Base-by-base conservation (phyloP, 345 rosid genomes). In the Microthlaspi erraticum region DNA sequence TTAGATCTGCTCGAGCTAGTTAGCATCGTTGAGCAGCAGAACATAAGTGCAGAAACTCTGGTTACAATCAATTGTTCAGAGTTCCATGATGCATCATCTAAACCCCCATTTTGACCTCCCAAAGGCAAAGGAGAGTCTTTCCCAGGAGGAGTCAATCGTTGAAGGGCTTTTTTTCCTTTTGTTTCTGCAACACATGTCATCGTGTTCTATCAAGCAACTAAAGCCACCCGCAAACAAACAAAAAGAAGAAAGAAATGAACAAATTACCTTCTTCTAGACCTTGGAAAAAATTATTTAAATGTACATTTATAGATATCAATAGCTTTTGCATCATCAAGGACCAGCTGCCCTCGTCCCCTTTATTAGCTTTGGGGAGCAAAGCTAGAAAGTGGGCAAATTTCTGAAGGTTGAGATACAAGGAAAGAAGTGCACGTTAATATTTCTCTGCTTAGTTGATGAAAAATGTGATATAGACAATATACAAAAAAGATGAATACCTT, bases 321-420 rank as follows among this genome's bases (percentile, higher is more conserved):
- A 89, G 77, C 83, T 83, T 89, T 64, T 83, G 88, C 85, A 91
- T 80, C 83, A 85, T 75, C 78, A 84, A 62, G 60, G 78, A 78
- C 99, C 99, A 94, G 79, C 85, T 83, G 49, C 81, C 82, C 50
- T 78, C 91, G 73, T 88, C 92, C 56, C 96, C 97, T 81, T 76
- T 91, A 18, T 76, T 91, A 18, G 85, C 80, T 82, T 83, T 87
- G 13, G 99, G 99, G 67, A 94, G 95, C 72, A 87, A 78, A 45
- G 98, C 90, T 39, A 94, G 83, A 71, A 87, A 91, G 79, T 73
- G 77, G 43, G 86, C 86, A 78, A 88, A 82, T 68, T 87, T 89
- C 99, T 94, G 91, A 65, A 76, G 48, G 64, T 44, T 70, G 39
- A 58, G 42, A 60, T 68, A 52, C 45, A 67, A 50, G 52, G 17